Evolutionary conservation across 2,329 filamentous ascomycete genomes (phyloP).

Genomic region (Phyllosticta capitalensis): DNA sequence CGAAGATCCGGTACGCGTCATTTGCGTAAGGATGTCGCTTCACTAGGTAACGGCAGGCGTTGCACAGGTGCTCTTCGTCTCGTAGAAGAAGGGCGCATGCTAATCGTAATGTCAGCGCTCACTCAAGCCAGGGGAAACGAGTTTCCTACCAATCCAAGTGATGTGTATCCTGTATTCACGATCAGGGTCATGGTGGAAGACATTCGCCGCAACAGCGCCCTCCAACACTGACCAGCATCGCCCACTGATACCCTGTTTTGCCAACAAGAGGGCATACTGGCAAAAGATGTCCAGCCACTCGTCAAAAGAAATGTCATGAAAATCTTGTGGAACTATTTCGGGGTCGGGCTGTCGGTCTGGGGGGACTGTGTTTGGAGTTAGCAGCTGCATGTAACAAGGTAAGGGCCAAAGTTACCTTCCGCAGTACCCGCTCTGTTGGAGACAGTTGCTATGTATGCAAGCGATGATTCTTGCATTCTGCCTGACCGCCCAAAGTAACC

Average conservation of each 20-base stretch:
- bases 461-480: conserved; percentile 6
- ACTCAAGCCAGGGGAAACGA: conserved; percentile 4
- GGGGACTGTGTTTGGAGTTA: not conserved
- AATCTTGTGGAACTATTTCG: conserved; percentile 41
- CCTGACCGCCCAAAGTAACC: conserved; percentile 27
- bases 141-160: conserved; percentile 58
- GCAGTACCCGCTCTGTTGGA: conserved; percentile 29
- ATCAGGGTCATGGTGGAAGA: conserved; percentile 64
- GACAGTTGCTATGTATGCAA: conserved; percentile 6
- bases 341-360: conserved; percentile 1
- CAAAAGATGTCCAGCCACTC: conserved; percentile 87
- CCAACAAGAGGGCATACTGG: conserved; percentile 71
- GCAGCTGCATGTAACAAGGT: not conserved
- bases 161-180: conserved; percentile 65
- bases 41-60: conserved; percentile 74
- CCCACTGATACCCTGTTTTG: conserved; percentile 54
- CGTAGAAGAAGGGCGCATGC: conserved; percentile 74
- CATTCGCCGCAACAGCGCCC: conserved; percentile 66
- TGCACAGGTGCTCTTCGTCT: conserved; percentile 66
- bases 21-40: conserved; percentile 69
- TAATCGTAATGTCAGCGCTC: conserved; percentile 24
- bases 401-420: conserved; percentile 19
- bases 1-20: conserved; percentile 76
- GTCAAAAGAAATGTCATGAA: conserved; percentile 70
- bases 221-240: conserved; percentile 75